Evolutionary conservation across 768 basidiomycete species (phyloP).

Genomic region (Pulveroboletus ravenelii): DNA sequence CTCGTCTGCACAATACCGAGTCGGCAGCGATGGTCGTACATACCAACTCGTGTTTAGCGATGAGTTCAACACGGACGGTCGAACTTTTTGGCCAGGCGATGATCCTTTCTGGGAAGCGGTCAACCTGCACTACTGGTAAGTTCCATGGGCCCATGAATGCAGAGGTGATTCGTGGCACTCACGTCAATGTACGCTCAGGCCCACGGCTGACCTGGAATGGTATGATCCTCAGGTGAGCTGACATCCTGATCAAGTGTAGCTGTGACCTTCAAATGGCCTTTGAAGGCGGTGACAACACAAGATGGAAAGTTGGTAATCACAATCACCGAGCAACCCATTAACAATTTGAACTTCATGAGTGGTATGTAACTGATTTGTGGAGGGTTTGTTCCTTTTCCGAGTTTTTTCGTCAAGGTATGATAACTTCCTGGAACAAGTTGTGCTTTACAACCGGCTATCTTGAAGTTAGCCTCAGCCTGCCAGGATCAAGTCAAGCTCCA

Average conservation of each 20-base stretch:
- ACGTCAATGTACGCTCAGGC: constrained; percentile 26
- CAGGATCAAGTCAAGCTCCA: constrained; percentile 53
- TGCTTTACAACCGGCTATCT: constrained; percentile 93
- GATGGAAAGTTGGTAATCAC: constrained; percentile 80
- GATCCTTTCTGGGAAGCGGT: constrained; percentile 85
- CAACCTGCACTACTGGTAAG: constrained; percentile 78
- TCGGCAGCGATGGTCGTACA: constrained; percentile 68
- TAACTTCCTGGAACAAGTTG: constrained; percentile 90
- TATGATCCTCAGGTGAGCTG: constrained; percentile 63
- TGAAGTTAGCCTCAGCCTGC: constrained; percentile 75
- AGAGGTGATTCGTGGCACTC: not conserved
- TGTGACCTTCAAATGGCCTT: not conserved
- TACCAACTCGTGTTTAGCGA: constrained; percentile 88
- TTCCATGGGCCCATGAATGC: not conserved
- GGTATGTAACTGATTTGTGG: constrained; percentile 39
- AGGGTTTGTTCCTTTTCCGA: constrained; percentile 3
- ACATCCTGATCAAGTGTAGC: not conserved
- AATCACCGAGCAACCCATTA: constrained; percentile 59
- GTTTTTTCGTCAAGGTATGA: constrained; percentile 43
- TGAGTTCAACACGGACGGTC: constrained; percentile 73
- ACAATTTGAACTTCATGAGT: constrained; percentile 81
- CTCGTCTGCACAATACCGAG: constrained; percentile 45
- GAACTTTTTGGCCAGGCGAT: constrained; percentile 75
- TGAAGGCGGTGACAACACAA: constrained; percentile 63
- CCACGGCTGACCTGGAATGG: constrained; percentile 81